Conservation (phyloP, 2,329 filamentous ascomycete species). For the Aspergillus persii region DNA sequence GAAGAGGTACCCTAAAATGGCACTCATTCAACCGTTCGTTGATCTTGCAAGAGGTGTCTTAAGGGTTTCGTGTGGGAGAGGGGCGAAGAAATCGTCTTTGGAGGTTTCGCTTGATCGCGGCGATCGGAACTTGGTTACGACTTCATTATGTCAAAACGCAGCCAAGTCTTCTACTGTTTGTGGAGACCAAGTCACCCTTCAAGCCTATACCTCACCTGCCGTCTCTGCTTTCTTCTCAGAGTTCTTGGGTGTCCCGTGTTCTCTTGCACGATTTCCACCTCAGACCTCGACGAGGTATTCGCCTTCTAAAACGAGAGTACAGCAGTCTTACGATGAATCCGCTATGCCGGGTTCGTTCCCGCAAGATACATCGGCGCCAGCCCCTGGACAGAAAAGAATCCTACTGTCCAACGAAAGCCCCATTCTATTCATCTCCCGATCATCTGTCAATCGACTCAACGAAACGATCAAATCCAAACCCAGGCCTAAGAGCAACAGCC, state of each 20-base stretch:
- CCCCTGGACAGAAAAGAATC: slow-evolving; percentile 58
- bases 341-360: slow-evolving; percentile 56
- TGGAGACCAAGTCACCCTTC: slow-evolving; percentile 71
- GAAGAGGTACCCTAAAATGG: slow-evolving; percentile 86
- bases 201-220: slow-evolving; percentile 63
- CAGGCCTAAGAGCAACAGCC: slow-evolving; percentile 31
- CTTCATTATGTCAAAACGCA: slow-evolving; percentile 53
- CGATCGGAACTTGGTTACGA: slow-evolving; percentile 57
- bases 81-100: slow-evolving; percentile 28
- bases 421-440: slow-evolving; percentile 77
- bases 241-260: slow-evolving; percentile 74
- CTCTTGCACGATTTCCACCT: slow-evolving; percentile 78
- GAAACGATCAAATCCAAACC: slow-evolving; percentile 60
- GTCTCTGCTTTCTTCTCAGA: slow-evolving; percentile 76
- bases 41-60: slow-evolving; percentile 69
- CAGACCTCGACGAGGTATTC: slow-evolving; percentile 59
- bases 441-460: slow-evolving; percentile 78
- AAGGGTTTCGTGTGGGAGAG: slow-evolving; percentile 50
- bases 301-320: slow-evolving; percentile 24
- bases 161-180: slow-evolving; percentile 67
- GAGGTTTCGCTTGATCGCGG: slow-evolving; percentile 37
- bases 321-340: slow-evolving; percentile 18
- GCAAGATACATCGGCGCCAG: slow-evolving; percentile 44
- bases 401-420: slow-evolving; percentile 90
- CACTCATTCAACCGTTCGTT: slow-evolving; percentile 71